phyloP scores from a whole-genome alignment of 2,329 filamentous ascomycete species.

The Orbilia blumenaviensis region DNA sequence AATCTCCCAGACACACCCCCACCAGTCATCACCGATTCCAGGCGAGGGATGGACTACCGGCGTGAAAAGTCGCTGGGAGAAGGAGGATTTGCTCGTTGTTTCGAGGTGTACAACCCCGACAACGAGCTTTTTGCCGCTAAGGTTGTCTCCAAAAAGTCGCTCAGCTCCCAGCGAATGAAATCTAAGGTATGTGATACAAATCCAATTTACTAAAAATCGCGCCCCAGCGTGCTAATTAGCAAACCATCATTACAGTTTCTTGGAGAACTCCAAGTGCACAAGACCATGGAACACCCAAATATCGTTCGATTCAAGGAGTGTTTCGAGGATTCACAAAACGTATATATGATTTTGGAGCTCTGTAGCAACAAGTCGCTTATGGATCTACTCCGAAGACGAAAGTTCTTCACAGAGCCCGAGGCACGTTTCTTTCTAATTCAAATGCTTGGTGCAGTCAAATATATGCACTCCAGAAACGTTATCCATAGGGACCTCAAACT shows the following conservation, averaged over 20 bases:
- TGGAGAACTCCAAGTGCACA: conserved; percentile 94
- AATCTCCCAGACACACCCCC: conserved; percentile 57
- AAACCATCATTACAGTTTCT: conserved; percentile 70
- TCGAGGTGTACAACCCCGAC: conserved; percentile 58
- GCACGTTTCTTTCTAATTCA: conserved; percentile 93
- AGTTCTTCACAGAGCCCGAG: conserved; percentile 89
- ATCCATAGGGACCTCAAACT: conserved; percentile 98
- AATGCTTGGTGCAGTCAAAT: conserved; percentile 95
- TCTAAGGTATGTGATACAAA: conserved; percentile 54
- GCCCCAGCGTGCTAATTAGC: not conserved
- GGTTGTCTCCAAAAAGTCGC: conserved; percentile 57
- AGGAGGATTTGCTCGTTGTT: conserved; percentile 58
- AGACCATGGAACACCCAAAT: conserved; percentile 94
- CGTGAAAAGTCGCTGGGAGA: conserved; percentile 57
- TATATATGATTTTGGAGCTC: conserved; percentile 91
- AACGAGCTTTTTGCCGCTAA: conserved; percentile 58
- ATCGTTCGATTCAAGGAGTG: conserved; percentile 95
- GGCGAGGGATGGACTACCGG: conserved; percentile 56
- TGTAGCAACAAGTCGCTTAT: conserved; percentile 96
- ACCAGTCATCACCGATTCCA: conserved; percentile 55
- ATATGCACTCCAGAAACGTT: conserved; percentile 93
- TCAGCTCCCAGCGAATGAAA: conserved; percentile 56
- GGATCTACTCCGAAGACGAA: conserved; percentile 79
- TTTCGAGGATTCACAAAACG: conserved; percentile 87
- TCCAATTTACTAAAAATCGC: not conserved